Evolutionary conservation across 1,284 basidiomycete genomes (phyloP), one percentile per base, ranked within the genome.

Genomic region (Ganoderma leucocontextum): DNA sequence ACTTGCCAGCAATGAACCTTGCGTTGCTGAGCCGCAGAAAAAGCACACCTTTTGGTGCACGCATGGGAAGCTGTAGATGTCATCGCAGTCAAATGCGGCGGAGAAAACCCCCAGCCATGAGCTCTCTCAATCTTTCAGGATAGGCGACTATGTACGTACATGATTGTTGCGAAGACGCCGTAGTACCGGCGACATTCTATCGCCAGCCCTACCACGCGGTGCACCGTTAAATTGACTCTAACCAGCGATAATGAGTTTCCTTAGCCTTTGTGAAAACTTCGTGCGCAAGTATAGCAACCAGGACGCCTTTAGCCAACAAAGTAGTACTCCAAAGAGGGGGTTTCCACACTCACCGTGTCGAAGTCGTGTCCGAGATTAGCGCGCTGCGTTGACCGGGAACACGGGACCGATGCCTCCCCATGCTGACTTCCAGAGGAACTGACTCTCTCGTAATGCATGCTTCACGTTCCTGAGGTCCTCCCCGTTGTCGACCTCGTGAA

Each of bases 291-390:
- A 29, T 55, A 10, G 52, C 12, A 8, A 33, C 15, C 15, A 7
- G 15, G 5, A 49, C 5, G 22, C 10, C 25, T 49, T 49, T 49
- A 49, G 47, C 47, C 47, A 49, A 10, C 10, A 25, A 12, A 29
- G 29, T 25, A 22, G 47, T 49, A 22, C 47, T 5, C 22, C 4
- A 49, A 49, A 49, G 47, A 17, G 47, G 25, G 25, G 47, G 22
- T 12, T 49, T 25, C 47, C 47, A 49, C 47, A 25, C 47, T 49
- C 47, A 25, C 47, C 47, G 47, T 49, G 47, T 49, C 47, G 47
- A 49, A 25, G 47, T 25, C 47, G 47, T 49, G 47, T 22, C 1
- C 22, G 22, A n/a, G 10, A 22, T 22, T 12, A 25, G 22, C 47
- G 47, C 47, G 22, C 25, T 22, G 47, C 47, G 4, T 47, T 4